These are phyloP conservation scores for Apiotrichum siamense DNA, from an alignment of 1,284 basidiomycete species.

Conservation along the genomic window DNA sequence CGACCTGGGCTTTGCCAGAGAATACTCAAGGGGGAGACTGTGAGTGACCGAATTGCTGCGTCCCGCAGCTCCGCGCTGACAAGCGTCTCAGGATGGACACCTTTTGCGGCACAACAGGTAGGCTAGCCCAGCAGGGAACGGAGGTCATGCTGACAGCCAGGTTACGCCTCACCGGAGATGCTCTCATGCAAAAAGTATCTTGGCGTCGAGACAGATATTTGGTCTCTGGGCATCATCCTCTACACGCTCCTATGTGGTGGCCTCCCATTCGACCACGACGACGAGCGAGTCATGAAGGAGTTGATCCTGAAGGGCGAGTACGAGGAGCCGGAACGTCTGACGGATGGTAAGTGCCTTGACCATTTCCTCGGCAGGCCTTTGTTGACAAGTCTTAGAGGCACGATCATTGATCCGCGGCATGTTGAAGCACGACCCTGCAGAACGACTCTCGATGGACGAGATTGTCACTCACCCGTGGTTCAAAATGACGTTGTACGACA, in stretches of 20 bases:
- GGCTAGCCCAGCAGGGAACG: no score
- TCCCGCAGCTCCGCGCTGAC: not conserved
- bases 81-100: conserved; percentile 73
- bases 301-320: conserved; percentile 83
- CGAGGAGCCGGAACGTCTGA: conserved; percentile 87
- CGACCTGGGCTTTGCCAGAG: conserved; percentile 94
- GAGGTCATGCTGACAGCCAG: conserved; percentile 46
- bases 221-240: conserved; percentile 93
- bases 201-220: conserved; percentile 90
- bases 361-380: not conserved
- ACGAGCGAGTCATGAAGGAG: conserved; percentile 80
- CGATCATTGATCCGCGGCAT: conserved; percentile 71
- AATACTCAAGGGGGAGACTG: conserved; percentile 74
- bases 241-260: conserved; percentile 90
- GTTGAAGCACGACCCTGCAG: conserved; percentile 69
- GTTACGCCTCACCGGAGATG: conserved; percentile 91
- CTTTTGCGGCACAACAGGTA: conserved; percentile 89
- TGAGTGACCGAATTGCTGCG: conserved; percentile 22
- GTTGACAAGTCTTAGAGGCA: conserved; percentile 56
- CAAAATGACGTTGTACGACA: conserved; percentile 50
- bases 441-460: conserved; percentile 71
- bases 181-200: conserved; percentile 80
- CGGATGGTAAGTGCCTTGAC: conserved; percentile 56
- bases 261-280: conserved; percentile 95
- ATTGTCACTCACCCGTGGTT: conserved; percentile 93